Base-by-base conservation (phyloP, 1,284 basidiomycete genomes). In the Hemileia vastatrix region DNA sequence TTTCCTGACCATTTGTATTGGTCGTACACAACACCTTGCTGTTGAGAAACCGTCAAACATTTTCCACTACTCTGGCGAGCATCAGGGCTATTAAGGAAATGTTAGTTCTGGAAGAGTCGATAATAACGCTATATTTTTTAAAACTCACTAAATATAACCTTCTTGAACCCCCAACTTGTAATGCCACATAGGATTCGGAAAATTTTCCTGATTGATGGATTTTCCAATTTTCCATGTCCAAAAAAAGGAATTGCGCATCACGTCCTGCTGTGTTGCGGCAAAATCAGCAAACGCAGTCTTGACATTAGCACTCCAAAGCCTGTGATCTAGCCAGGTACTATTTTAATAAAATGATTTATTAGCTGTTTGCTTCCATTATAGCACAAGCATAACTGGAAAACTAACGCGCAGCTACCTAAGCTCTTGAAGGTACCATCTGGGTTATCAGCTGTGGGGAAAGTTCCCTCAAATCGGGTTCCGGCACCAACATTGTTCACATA, bases 181-280 rank as follows among this genome's bases (percentile, higher is more conserved):
- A 47, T 53, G 56, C 61, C 61, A 63, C 61, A 63, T 63, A 6
- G 61, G 61, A n/a, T 63, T 63, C 3, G 61, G 61, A 5, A 55
- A 21, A 45, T 57, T 57, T 18, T 51, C 49, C 40, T 63, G 61
- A n/a, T 51, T 57, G 23, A 54, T 54, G 4, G 61, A 63, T 9
- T 57, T 63, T 18, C 61, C 61, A 15, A 63, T 63, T 44, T 63
- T 63, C 61, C 61, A 63, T 9, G 61, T 63, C 61, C 61, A 63
- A 36, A 63, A 63, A 27, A 63, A 63, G n/a, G 61, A 63, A 47
- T 63, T 63, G 21, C 61, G 36, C 45, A 63, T 51, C 24, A 55
- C 47, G 43, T 63, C 61, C 53, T 63, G 61, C 43, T 56, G 54
- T 5, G 61, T 63, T 43, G 56, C 54, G 9, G 61, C 54, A 18